Conservation (phyloP, 1,139 yeast species). For the Protomyces inouyei region DNA sequence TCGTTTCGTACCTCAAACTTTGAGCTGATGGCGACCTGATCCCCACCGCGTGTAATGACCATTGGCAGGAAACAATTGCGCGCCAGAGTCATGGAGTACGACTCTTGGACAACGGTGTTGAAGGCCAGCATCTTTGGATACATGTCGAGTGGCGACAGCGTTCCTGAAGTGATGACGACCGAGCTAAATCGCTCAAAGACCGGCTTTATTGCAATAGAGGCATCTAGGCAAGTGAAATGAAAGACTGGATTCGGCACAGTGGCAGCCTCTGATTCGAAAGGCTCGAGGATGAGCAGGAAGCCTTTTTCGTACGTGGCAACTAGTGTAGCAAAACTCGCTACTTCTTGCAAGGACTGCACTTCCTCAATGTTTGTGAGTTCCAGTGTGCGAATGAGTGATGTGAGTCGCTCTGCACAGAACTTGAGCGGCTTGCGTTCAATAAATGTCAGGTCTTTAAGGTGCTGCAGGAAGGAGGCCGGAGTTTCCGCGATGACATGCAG, state of each 20-base stretch:
- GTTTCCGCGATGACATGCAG: constrained; percentile 95
- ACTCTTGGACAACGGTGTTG: constrained; percentile 88
- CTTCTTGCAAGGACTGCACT: constrained; percentile 85
- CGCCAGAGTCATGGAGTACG: constrained; percentile 92
- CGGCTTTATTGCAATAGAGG: constrained; percentile 95
- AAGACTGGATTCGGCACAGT: constrained; percentile 97
- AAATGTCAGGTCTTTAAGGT: constrained; percentile 84
- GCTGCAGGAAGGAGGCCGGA: constrained; percentile 85
- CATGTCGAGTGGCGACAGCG: constrained; percentile 97
- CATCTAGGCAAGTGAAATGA: constrained; percentile 91
- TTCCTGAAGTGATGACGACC: constrained; percentile 92
- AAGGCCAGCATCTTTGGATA: constrained; percentile 95
- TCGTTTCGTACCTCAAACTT: constrained; percentile 95
- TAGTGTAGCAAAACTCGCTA: constrained; percentile 93
- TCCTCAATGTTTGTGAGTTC: constrained; percentile 88
- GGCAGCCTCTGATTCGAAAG: constrained; percentile 93
- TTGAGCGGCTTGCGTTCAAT: constrained; percentile 87
- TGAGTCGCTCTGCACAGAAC: constrained; percentile 86
- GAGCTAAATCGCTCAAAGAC: constrained; percentile 92
- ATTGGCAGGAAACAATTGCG: constrained; percentile 88
- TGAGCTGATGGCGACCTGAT: constrained; percentile 93
- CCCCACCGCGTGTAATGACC: constrained; percentile 95
- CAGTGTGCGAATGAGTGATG: constrained; percentile 79
- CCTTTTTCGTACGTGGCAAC: constrained; percentile 94
- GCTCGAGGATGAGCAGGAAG: constrained; percentile 84